Conservation (phyloP, 257 asterid species). For the Hygrophila difformis region DNA sequence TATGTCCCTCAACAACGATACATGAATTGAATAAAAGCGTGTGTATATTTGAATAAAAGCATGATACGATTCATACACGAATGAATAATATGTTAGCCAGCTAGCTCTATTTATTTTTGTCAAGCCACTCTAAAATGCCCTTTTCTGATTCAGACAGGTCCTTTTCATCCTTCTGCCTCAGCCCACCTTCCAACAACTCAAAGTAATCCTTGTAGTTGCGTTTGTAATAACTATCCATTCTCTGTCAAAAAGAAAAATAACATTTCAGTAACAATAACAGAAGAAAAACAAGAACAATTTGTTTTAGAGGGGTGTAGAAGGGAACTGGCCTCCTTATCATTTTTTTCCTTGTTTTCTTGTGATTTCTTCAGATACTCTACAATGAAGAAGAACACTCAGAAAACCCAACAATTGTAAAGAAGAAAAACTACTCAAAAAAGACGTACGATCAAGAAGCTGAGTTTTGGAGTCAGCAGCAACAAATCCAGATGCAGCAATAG, state of each 20-base stretch:
- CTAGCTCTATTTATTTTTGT: constrained; percentile 38
- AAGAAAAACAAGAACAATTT: too few species aligned
- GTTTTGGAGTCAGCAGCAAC: constrained; percentile 46
- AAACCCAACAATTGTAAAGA: neutral
- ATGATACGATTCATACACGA: too few species aligned
- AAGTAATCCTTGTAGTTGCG: constrained; percentile 79
- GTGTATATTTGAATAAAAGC: too few species aligned
- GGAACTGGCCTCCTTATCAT: constrained; percentile 73
- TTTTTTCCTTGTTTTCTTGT: constrained; percentile 69
- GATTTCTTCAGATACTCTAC: constrained; percentile 74
- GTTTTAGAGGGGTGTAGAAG: neutral
- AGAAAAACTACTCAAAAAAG: neutral
- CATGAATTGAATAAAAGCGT: too few species aligned
- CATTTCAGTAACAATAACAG: neutral
- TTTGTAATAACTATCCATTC: constrained; percentile 69
- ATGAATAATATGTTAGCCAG: too few species aligned
- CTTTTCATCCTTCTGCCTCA: constrained; percentile 57
- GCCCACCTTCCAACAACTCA: constrained; percentile 54
- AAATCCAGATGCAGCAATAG: constrained; percentile 34
- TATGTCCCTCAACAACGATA: too few species aligned
- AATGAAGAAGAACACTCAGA: neutral
- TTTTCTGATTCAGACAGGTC: constrained; percentile 66
- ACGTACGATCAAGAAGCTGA: constrained; percentile 60
- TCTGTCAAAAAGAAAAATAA: constrained; percentile 24
- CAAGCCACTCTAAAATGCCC: constrained; percentile 77